Conservation (phyloP, 2,329 filamentous ascomycete species). For the Coniochaeta ligniaria region DNA sequence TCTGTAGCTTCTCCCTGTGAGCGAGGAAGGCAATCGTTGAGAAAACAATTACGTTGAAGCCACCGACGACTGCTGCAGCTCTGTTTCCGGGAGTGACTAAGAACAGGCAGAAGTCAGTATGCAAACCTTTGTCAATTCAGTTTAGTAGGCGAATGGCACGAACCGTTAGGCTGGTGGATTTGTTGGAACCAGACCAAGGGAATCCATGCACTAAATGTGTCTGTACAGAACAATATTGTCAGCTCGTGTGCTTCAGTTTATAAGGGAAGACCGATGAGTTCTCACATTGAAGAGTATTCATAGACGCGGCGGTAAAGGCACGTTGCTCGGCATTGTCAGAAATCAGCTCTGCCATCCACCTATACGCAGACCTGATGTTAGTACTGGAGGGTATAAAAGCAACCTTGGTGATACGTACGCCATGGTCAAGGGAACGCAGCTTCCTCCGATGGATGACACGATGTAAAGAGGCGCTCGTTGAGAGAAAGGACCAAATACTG, state of each 20-base stretch:
- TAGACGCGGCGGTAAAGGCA: not conserved
- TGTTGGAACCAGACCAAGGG: not conserved
- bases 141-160: not conserved
- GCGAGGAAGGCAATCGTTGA: not conserved
- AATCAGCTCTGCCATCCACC: not conserved
- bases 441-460: not conserved
- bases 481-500: not conserved
- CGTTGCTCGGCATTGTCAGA: not conserved
- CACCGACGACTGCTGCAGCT: not conserved
- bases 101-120: not conserved
- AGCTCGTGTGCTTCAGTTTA: not conserved
- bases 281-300: not conserved
- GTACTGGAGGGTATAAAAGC: not conserved
- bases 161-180: not conserved
- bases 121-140: not conserved
- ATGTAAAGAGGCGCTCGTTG: not conserved
- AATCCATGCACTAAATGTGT: not conserved
- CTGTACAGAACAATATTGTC: not conserved
- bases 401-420: not conserved
- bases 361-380: not conserved
- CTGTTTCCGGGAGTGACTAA: not conserved
- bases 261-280: not conserved
- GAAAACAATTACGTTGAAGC: not conserved
- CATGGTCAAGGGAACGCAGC: not conserved
- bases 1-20: not conserved